Evolutionary conservation across 768 basidiomycete species (phyloP), one percentile per base, ranked within the genome.

Genomic region (Boletus pseudopeckii): DNA sequence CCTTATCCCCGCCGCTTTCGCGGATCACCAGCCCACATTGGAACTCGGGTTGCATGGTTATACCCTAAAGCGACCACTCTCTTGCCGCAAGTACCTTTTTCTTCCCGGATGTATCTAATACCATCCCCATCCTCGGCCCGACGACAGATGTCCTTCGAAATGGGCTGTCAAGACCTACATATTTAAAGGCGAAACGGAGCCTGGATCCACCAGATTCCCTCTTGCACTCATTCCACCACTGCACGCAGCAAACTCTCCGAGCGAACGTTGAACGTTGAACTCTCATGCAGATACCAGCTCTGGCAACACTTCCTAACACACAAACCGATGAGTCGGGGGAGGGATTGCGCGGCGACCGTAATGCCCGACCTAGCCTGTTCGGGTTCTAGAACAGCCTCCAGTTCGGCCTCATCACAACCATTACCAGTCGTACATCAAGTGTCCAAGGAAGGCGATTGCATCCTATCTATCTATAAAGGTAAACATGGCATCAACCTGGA

Each of bases 361-460:
- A 6, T 7, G 6, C 0, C 20, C 14, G 7, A 22, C 40, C 3
- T 7, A 0, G 14, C 1, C 4, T 5, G 8, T 15, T 14, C 4
- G 20, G 3, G 3, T 22, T 41, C 22, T 5, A 41, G 7, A 15
- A 2, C 15, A 22, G 22, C 1, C 14, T 9, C 14, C 15, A 24
- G 14, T 15, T 22, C 11, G 40, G 7, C 40, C 20, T 14, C 20
- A 8, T 5, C 8, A 14, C 22, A 41, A 15, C 6, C 14, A 24
- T 41, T 15, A 15, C 22, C 40, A 41, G 20, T 41, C 22, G 22
- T 14, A 24, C 7, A 22, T 7, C 11, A 14, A 3, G 13, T 20
- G 13, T 15, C 7, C 41, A 42, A 42, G 22, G 5, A 24, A 24
- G 8, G 10, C 24, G 2, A 24, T 5, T 5, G 8, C 5, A 18